A percentile compares a stretch with the other conserved stretches of the same genome.
phyloP scores from a whole-genome alignment of 148 eudicot species.

The Agrostemma githago region DNA sequence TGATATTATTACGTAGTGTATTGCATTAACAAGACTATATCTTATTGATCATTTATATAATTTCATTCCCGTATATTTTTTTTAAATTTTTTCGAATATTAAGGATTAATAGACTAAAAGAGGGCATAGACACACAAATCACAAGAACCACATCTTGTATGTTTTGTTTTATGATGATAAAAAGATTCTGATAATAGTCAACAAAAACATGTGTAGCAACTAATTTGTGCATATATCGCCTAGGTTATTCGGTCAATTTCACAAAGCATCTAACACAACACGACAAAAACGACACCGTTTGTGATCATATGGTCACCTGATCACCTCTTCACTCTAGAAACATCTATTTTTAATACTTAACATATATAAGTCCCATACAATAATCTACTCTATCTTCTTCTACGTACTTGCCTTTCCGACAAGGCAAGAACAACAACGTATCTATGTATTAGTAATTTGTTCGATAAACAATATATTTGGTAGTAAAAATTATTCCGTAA shows the following conservation, averaged over 20 bases:
- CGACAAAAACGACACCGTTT: neutral
- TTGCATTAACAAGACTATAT: too few species aligned
- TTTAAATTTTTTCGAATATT: too few species aligned
- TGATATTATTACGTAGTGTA: too few species aligned
- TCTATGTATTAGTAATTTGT: too few species aligned
- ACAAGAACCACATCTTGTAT: neutral
- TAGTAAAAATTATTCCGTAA: too few species aligned
- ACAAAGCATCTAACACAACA: neutral
- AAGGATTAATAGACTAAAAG: too few species aligned
- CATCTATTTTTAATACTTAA: neutral
- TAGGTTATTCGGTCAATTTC: neutral
- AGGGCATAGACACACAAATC: neutral
- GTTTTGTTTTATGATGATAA: too few species aligned
- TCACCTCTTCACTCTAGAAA: neutral
- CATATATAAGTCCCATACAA: too few species aligned
- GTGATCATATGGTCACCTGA: neutral
- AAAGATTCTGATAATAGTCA: neutral
- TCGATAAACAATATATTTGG: too few species aligned
- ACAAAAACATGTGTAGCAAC: neutral
- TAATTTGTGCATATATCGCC: neutral
- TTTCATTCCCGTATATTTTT: neutral
- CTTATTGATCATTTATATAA: neutral
- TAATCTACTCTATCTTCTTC: too few species aligned
- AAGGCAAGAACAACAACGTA: neutral
- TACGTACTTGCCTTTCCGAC: slow-evolving; percentile 4